These are phyloP conservation scores for Sutorius eximius DNA, from an alignment of 1,284 basidiomycete species.

Conservation along the genomic window DNA sequence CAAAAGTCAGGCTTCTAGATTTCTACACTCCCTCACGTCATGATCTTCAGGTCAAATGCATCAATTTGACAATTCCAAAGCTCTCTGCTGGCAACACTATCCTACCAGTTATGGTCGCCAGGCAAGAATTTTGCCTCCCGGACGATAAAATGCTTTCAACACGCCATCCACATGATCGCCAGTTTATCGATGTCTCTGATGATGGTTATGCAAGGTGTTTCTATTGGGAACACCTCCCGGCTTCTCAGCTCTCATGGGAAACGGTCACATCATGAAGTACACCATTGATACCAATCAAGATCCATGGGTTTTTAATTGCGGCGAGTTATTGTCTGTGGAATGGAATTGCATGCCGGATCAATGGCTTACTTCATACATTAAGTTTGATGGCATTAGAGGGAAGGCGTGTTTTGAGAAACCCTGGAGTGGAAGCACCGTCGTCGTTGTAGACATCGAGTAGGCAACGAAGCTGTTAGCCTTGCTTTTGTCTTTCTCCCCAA, in stretches of 20 bases:
- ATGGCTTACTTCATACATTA: not conserved
- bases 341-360: not conserved
- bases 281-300: not conserved
- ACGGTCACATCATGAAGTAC: not conserved
- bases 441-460: not conserved
- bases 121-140: not conserved
- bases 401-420: not conserved
- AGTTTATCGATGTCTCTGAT: not conserved
- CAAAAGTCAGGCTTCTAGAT: not conserved
- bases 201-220: not conserved
- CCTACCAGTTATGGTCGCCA: not conserved
- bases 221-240: not conserved
- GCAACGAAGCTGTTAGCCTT: too few relatives aligned
- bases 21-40: not conserved
- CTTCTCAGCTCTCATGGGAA: not conserved
- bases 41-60: not conserved
- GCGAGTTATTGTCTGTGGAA: not conserved
- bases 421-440: fast-evolving
- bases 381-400: not conserved
- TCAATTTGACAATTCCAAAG: not conserved
- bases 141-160: not conserved
- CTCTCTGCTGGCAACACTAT: not conserved
- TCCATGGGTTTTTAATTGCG: not conserved
- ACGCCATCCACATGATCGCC: too few relatives aligned
- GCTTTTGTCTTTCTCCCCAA: too few relatives aligned